phyloP scores from a whole-genome alignment of 495 filamentous ascomycete species.

The Rusavskia elegans region DNA sequence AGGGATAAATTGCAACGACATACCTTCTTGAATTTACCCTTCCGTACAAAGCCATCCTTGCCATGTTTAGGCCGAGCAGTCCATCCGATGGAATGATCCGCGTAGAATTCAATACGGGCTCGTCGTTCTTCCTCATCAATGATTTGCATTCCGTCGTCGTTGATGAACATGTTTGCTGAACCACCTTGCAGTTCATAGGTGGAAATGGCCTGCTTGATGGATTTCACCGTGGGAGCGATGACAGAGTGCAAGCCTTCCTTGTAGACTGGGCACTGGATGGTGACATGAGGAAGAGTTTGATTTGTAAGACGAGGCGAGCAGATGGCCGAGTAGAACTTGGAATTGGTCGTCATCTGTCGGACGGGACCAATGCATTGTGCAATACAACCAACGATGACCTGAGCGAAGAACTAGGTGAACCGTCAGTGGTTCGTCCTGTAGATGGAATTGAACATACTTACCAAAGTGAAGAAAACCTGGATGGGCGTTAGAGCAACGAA shows the following conservation, averaged over 20 bases:
- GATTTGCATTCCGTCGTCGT: conserved; percentile 64
- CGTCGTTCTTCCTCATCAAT: conserved; percentile 47
- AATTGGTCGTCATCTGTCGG: conserved; percentile 54
- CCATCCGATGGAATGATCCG: conserved; percentile 68
- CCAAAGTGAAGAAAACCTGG: conserved; percentile 64
- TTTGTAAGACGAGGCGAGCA: conserved; percentile 40
- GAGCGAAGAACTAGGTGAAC: conserved; percentile 41
- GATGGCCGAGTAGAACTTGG: conserved; percentile 60
- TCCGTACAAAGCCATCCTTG: conserved; percentile 44
- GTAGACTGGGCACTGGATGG: conserved; percentile 58
- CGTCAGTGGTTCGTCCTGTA: conserved; percentile 1
- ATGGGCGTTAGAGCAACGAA: conserved; percentile 48
- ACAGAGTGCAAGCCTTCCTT: conserved; percentile 51
- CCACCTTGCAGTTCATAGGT: conserved; percentile 70
- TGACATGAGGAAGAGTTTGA: conserved; percentile 44
- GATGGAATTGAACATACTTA: conserved; percentile 8
- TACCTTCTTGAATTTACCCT: conserved; percentile 36
- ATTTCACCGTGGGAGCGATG: conserved; percentile 52
- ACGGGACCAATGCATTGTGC: conserved; percentile 62
- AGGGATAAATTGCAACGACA: conserved; percentile 4
- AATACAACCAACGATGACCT: conserved; percentile 58
- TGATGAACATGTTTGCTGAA: conserved; percentile 67
- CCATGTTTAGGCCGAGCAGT: conserved; percentile 51
- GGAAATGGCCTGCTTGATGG: conserved; percentile 56
- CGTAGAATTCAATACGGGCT: conserved; percentile 48